A percentile compares a stretch with the other conserved stretches of the same genome.
These are phyloP conservation scores for Cicer cuneatum DNA, from an alignment of 306 rosid genomes.

Conservation along the genomic window DNA sequence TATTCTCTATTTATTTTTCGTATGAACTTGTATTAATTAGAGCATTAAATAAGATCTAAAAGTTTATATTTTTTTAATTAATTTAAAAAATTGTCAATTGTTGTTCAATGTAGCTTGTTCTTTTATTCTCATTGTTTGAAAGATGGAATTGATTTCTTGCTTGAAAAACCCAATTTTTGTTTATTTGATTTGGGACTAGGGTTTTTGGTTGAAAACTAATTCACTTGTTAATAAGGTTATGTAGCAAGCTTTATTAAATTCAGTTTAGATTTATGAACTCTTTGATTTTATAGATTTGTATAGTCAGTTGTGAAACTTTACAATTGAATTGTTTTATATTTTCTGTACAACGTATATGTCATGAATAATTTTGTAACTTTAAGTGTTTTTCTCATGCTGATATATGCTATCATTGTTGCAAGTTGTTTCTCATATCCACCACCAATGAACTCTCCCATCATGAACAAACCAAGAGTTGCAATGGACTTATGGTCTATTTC, in stretches of 20 bases:
- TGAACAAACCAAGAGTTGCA: too few species aligned
- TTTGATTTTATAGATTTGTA: not conserved
- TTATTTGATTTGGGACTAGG: conserved; percentile 21
- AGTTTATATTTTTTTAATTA: not conserved
- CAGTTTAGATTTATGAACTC: not conserved
- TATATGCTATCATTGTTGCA: too few species aligned
- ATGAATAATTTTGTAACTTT: not conserved
- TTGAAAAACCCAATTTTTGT: conserved; percentile 24
- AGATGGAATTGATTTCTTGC: conserved; percentile 30
- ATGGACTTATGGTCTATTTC: too few species aligned
- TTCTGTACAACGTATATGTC: not conserved
- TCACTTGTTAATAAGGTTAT: not conserved
- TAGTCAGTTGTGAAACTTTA: not conserved
- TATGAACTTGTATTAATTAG: not conserved
- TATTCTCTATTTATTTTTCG: not conserved
- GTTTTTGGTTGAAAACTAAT: not conserved
- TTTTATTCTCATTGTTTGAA: not conserved
- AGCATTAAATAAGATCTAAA: not conserved
- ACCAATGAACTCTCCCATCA: too few species aligned
- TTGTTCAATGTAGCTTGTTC: conserved; percentile 15
- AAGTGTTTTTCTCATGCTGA: too few species aligned
- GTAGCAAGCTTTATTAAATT: not conserved
- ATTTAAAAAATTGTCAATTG: not conserved
- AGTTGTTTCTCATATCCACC: too few species aligned
- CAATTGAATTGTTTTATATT: not conserved